phyloP scores from a whole-genome alignment of 176 grass and related monocot species.

The Tillandsia fasciculata region DNA sequence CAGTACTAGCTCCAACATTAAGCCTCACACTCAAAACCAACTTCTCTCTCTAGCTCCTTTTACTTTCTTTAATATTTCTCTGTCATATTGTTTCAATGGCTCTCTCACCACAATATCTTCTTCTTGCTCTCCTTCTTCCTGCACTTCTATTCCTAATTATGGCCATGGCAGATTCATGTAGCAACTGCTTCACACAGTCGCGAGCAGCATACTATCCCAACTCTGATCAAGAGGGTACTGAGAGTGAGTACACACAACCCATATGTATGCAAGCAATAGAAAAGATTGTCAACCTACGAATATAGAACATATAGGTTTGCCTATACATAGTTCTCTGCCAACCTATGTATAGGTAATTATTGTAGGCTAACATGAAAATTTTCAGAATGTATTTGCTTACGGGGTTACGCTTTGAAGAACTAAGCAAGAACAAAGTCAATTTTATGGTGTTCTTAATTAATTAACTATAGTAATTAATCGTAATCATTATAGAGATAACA shows the following conservation, averaged over 20 bases:
- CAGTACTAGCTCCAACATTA: background rate
- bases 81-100: slow-evolving; percentile 1
- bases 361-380: too few relatives aligned
- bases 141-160: slow-evolving; percentile 12
- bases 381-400: too few relatives aligned
- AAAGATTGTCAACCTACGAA: background rate
- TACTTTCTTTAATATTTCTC: background rate
- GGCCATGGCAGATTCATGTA: slow-evolving; percentile 19
- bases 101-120: slow-evolving; percentile 11
- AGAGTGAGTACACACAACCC: slow-evolving; percentile 23
- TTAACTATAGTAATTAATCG: background rate
- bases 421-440: too few relatives aligned
- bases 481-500: background rate
- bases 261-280: background rate
- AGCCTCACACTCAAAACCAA: background rate
- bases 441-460: too few relatives aligned
- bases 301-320: too few relatives aligned
- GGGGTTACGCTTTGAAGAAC: too few relatives aligned
- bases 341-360: too few relatives aligned
- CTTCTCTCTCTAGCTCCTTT: background rate
- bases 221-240: slow-evolving; percentile 27
- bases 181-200: slow-evolving; percentile 36
- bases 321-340: too few relatives aligned
- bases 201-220: slow-evolving; percentile 61
- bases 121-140: slow-evolving; percentile 9